phyloP scores from a whole-genome alignment of 106 monocot species.

The Agapanthus africanus region DNA sequence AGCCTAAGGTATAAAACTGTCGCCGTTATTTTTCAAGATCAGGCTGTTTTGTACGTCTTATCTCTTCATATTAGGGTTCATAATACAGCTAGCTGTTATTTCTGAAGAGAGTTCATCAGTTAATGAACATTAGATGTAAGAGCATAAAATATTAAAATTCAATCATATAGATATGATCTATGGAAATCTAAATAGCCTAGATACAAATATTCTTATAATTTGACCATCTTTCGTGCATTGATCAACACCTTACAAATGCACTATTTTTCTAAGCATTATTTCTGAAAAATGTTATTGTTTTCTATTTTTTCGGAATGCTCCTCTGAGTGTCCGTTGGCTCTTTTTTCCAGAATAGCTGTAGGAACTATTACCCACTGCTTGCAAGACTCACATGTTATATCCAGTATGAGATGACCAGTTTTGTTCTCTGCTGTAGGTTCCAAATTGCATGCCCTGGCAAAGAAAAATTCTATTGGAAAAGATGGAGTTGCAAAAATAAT shows the following conservation, averaged over 20 bases:
- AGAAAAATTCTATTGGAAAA: conserved; percentile 49
- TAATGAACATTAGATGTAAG: not conserved
- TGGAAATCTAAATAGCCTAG: not conserved
- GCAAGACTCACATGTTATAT: too few species aligned
- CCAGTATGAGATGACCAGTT: not conserved
- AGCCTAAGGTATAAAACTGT: not conserved
- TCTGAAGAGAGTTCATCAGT: too few species aligned
- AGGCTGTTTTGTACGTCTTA: not conserved
- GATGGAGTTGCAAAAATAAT: conserved; percentile 72
- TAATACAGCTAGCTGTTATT: not conserved
- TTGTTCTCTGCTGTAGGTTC: conserved; percentile 20
- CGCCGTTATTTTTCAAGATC: not conserved
- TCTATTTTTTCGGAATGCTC: too few species aligned
- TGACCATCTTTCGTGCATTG: not conserved
- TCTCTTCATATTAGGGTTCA: not conserved
- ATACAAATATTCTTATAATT: not conserved
- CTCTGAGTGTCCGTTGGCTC: too few species aligned
- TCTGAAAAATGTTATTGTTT: too few species aligned
- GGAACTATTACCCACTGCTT: too few species aligned
- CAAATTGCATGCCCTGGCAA: conserved; percentile 48
- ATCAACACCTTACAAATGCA: not conserved
- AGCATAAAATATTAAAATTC: too few species aligned
- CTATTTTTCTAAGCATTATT: too few species aligned
- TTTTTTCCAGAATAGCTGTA: too few species aligned
- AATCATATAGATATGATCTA: too few species aligned